Evolutionary conservation across 805 yeast species (phyloP).

Genomic region (Danielozyma ontarioensis): DNA sequence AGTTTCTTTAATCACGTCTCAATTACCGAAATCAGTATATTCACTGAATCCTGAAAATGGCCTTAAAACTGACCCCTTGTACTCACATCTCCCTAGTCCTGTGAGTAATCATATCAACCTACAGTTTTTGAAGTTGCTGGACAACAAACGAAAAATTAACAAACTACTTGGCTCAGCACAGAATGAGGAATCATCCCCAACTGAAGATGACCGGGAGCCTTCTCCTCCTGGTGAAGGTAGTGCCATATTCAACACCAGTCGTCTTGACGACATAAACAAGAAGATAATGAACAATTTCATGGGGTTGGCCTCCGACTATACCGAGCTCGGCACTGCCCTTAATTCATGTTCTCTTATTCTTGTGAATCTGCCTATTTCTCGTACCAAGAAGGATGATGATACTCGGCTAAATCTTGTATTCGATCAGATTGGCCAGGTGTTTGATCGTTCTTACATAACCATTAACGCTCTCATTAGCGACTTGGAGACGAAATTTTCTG

Average conservation of each 20-base stretch:
- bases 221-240: conserved; percentile 1
- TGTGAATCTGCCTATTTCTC: conserved; percentile 21
- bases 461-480: conserved; percentile 48
- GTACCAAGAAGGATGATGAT: conserved; percentile 17
- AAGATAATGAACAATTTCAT: conserved; percentile 49
- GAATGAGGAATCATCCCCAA: not conserved
- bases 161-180: conserved; percentile 1
- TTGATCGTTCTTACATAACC: conserved; percentile 62
- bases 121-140: conserved; percentile 26
- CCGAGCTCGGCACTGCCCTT: conserved; percentile 64
- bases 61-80: conserved; percentile 29
- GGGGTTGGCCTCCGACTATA: conserved; percentile 58
- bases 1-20: conserved; percentile 27
- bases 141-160: conserved; percentile 3
- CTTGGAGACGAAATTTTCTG: conserved; percentile 55
- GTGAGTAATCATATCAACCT: conserved; percentile 19
- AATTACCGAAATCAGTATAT: conserved; percentile 36
- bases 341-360: conserved; percentile 50
- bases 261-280: conserved; percentile 55
- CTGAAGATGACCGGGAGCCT: conserved; percentile 1
- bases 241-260: conserved; percentile 26
- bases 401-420: conserved; percentile 33
- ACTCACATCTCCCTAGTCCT: conserved; percentile 31
- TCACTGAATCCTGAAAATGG: conserved; percentile 43
- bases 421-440: conserved; percentile 82